Conservation (phyloP, 2,329 filamentous ascomycete species). For the Gaeumannomyces sp. region DNA sequence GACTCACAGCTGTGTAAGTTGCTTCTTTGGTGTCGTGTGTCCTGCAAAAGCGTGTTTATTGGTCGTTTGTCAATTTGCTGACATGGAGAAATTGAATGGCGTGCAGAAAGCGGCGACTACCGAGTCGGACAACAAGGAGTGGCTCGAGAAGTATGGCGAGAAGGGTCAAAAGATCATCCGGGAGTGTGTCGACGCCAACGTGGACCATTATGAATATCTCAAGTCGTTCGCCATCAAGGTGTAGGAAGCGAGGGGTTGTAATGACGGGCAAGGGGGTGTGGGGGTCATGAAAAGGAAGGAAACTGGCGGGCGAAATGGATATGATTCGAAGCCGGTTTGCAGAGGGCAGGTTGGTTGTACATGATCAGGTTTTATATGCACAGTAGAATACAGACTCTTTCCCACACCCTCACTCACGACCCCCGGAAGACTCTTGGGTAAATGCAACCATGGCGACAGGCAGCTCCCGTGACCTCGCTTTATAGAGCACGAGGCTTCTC, state of each 20-base stretch:
- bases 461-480: neutral
- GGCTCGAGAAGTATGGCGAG: slow-evolving; percentile 67
- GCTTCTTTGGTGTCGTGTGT: slow-evolving; percentile 8
- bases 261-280: neutral
- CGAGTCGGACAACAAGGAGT: slow-evolving; percentile 64
- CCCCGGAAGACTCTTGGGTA: neutral
- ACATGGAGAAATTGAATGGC: slow-evolving; percentile 11
- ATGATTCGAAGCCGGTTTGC: neutral
- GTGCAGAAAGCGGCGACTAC: slow-evolving; percentile 54
- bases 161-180: slow-evolving; percentile 65
- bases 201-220: slow-evolving; percentile 73
- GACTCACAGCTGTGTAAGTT: slow-evolving; percentile 52
- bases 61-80: neutral
- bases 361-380: slow-evolving; percentile 5
- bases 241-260: slow-evolving; percentile 23
- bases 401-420: neutral
- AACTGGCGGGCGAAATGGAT: neutral
- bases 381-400: slow-evolving; percentile 7
- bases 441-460: neutral
- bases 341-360: slow-evolving; percentile 2
- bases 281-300: neutral
- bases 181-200: slow-evolving; percentile 64
- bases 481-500: neutral
- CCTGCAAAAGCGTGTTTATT: neutral
- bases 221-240: slow-evolving; percentile 68